A percentile compares a stretch with the other conserved stretches of the same genome.
These are phyloP conservation scores for Trichosporon asahii DNA, from an alignment of 1,284 basidiomycete genomes.

Conservation along the genomic window DNA sequence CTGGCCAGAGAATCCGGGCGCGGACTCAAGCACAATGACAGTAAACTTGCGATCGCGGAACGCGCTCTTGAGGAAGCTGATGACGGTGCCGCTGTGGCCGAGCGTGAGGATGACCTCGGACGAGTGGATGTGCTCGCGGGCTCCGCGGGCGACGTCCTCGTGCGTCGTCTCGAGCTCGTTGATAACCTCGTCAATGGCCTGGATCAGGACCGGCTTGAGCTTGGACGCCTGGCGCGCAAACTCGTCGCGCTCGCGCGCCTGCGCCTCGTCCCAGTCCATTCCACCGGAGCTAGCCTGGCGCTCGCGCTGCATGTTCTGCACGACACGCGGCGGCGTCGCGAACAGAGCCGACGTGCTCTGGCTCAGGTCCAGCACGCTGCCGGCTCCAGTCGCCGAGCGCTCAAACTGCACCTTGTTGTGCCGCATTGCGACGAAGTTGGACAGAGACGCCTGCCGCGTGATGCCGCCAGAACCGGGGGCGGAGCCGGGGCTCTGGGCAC, in stretches of 20 bases:
- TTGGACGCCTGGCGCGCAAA: conserved; percentile 49
- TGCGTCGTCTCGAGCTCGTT: conserved; percentile 96
- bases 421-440: conserved; percentile 52
- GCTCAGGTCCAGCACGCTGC: conserved; percentile 28
- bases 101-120: conserved; percentile 96
- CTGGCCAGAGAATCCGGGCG: conserved; percentile 84
- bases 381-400: conserved; percentile 16
- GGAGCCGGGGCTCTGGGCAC: conserved; percentile 7
- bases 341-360: conserved; percentile 37
- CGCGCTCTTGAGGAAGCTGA: conserved; percentile 85
- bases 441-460: conserved; percentile 36
- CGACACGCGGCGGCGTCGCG: conserved; percentile 28
- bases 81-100: conserved; percentile 91
- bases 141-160: conserved; percentile 89
- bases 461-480: background rate
- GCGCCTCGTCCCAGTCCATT: background rate
- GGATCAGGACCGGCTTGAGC: conserved; percentile 62
- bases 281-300: background rate
- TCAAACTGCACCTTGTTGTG: conserved; percentile 50
- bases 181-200: conserved; percentile 87
- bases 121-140: conserved; percentile 93
- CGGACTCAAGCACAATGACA: conserved; percentile 92
- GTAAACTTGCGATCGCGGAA: conserved; percentile 90
- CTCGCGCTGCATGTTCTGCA: conserved; percentile 7
- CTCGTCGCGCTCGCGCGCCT: conserved; percentile 36